Conservation (phyloP, 2,329 filamentous ascomycete genomes). For the Cordyceps tenuipes region DNA sequence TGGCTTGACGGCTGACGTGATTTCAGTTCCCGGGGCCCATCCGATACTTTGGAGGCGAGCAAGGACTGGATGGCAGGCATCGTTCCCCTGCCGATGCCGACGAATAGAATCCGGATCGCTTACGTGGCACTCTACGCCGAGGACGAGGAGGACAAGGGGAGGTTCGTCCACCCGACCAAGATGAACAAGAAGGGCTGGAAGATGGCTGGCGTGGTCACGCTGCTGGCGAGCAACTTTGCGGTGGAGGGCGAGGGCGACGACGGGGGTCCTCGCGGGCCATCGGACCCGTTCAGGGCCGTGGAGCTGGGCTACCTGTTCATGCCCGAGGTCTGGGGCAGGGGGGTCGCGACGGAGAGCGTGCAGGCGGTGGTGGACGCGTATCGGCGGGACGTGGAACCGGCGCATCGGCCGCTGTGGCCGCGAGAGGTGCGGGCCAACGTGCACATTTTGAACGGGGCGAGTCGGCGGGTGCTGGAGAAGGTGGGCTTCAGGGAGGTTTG, state of each 20-base stretch:
- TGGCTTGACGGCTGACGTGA: not conserved
- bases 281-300: not conserved
- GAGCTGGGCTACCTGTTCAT: slow-evolving; percentile 3
- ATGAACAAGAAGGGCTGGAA: not conserved
- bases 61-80: slow-evolving; percentile 2
- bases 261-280: not conserved
- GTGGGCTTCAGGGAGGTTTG: not conserved
- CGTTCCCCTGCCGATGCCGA: not conserved
- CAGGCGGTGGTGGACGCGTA: not conserved
- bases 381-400: not conserved
- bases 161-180: not conserved
- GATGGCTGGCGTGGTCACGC: not conserved
- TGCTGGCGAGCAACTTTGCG: not conserved
- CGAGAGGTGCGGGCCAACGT: not conserved
- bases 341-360: slow-evolving; percentile 2
- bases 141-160: not conserved
- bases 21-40: not conserved
- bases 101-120: not conserved
- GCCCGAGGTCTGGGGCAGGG: not conserved
- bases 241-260: not conserved
- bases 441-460: not conserved
- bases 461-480: not conserved
- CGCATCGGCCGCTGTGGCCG: not conserved
- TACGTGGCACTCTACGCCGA: not conserved
- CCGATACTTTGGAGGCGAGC: not conserved